These are phyloP conservation scores for Kondoa subrosea DNA, from an alignment of 768 basidiomycete genomes.

Conservation along the genomic window DNA sequence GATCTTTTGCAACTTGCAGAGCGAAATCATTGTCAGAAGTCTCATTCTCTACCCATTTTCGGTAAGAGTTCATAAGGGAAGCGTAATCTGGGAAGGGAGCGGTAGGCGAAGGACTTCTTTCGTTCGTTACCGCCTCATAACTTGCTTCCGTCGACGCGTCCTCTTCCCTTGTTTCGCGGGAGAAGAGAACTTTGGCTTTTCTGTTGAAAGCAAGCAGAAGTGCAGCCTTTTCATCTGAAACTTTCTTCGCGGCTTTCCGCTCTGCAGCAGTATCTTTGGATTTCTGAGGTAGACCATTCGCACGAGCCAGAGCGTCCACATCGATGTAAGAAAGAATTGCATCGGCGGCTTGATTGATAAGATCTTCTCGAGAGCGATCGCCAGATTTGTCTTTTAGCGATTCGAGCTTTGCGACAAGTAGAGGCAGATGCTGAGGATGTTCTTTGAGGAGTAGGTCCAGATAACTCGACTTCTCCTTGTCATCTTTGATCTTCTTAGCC, in stretches of 20 bases:
- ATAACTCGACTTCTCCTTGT: conserved; percentile 12
- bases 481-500: conserved; percentile 20
- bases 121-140: background rate
- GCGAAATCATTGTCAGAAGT: background rate
- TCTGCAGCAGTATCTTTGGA: conserved; percentile 11
- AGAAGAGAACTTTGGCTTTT: background rate
- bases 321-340: conserved; percentile 5
- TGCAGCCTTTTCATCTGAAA: background rate
- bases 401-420: conserved; percentile 14
- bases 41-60: background rate
- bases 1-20: background rate
- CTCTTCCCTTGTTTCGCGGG: background rate
- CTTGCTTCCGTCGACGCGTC: background rate
- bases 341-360: conserved; percentile 8
- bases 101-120: background rate
- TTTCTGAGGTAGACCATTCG: conserved; percentile 8
- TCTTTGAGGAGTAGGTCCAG: conserved; percentile 7
- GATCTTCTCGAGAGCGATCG: conserved; percentile 5
- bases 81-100: background rate
- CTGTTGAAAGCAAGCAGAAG: conserved; percentile 6
- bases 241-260: conserved; percentile 14
- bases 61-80: background rate
- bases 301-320: conserved; percentile 9
- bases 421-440: conserved; percentile 12
- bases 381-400: background rate